Base-by-base conservation (phyloP, 768 basidiomycete genomes). In the Myochromella boudieri region DNA sequence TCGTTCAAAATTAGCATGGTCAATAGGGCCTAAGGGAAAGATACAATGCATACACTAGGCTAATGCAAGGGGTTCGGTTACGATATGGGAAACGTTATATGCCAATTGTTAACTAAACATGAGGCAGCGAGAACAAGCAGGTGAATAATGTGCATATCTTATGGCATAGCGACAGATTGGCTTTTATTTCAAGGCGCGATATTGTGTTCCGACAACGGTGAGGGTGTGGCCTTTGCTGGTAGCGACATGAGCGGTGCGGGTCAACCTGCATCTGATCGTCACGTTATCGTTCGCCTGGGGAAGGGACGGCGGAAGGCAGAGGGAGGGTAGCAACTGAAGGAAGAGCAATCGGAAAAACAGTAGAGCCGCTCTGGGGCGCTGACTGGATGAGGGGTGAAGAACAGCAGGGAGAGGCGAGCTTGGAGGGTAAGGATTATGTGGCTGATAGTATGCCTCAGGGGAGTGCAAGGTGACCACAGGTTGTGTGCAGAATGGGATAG, bases 301-400 rank as follows among this genome's bases (percentile, higher is more conserved):
- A 81, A 12, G 78, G 75, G 12, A 75, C 74, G 4, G 76, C 75
- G 10, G 82, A 81, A 5, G 77, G 62, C 2, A 84, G 82, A 6
- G 85, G 80, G 18, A 88, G 65, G 6, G 84, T 85, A 18, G 82
- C 76, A 51, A 88, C 87, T 0, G 85, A 84, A 38, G 87, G 87
- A 1, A 88, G 71, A 1, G 82, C 74, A 34, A 85, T 78, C 15
- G 71, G 53, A 15, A 56, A 60, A 5, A 71, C 68, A 7, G 58
- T 32, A 14, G 45, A 59, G 28, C 55, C 61, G 41, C 62, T 33
- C 54, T 78, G 72, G 3, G 68, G 64, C 17, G 43, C 21, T 2
- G 44, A 46, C 10, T 34, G 87, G 87, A 60, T 87, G 87, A 20
- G 85, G 84, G 32, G 87, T n/a, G 87, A 25, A 90, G 72, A 6